phyloP scores from a whole-genome alignment of 106 monocot genomes.

The Dioscorea alata region DNA sequence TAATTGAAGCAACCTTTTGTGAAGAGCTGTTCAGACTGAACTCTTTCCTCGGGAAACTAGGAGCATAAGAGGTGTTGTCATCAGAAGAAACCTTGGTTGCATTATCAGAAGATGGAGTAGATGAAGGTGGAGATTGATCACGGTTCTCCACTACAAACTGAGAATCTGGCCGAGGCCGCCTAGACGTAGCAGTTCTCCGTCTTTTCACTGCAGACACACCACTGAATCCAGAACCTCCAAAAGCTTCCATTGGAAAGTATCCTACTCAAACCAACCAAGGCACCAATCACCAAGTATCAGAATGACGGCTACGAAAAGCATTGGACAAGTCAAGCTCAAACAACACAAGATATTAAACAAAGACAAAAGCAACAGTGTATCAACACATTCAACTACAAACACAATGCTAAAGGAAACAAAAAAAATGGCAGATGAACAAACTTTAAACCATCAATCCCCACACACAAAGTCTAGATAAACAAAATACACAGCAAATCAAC shows the following conservation, averaged over 20 bases:
- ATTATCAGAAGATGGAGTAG: slow-evolving; percentile 50
- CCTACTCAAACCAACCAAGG: background rate
- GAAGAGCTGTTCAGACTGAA: slow-evolving; percentile 30
- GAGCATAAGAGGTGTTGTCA: slow-evolving; percentile 23
- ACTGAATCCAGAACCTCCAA: slow-evolving; percentile 29
- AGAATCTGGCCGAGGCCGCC: slow-evolving; percentile 47
- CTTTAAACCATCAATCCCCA: too few species aligned
- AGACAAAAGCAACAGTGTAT: background rate
- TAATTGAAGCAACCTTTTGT: slow-evolving; percentile 20
- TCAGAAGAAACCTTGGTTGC: slow-evolving; percentile 42
- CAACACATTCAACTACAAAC: background rate
- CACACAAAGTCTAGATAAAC: too few species aligned
- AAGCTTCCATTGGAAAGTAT: slow-evolving; percentile 39
- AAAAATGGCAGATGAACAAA: background rate
- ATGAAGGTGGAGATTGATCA: slow-evolving; percentile 43
- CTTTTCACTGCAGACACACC: slow-evolving; percentile 31
- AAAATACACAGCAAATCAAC: too few species aligned
- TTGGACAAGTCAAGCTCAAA: background rate
- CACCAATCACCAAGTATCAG: background rate
- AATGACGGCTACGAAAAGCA: background rate
- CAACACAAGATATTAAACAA: background rate
- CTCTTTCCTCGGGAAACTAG: slow-evolving; percentile 32
- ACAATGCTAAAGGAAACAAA: background rate
- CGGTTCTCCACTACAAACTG: slow-evolving; percentile 24
- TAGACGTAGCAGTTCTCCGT: slow-evolving; percentile 29